Conservation (phyloP, 352 stramenopile species). For the Globisporangium radiosum region DNA sequence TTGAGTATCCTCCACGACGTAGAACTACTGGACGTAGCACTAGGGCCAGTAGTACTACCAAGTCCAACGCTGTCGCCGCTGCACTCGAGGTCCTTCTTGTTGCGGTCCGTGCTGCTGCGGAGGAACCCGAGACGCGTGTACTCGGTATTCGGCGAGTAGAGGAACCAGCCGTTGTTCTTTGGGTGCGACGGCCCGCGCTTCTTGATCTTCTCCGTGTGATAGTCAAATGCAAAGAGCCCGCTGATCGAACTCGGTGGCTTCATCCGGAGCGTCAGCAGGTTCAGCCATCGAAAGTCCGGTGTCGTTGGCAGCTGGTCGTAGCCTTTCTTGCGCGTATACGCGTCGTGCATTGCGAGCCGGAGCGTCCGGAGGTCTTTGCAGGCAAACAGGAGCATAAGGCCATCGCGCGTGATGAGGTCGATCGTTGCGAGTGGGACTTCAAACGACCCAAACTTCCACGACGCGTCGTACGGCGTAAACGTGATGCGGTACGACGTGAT, state of each 20-base stretch:
- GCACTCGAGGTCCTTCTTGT: slow-evolving; percentile 16
- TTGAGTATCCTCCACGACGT: slow-evolving; percentile 74
- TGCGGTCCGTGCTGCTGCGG: slow-evolving; percentile 12
- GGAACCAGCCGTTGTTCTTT: slow-evolving; percentile 75
- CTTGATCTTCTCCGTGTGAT: slow-evolving; percentile 62
- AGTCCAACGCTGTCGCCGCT: background rate
- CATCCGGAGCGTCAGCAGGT: slow-evolving; percentile 41
- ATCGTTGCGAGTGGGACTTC: slow-evolving; percentile 75
- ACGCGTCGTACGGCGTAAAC: slow-evolving; percentile 81
- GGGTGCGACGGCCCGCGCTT: slow-evolving; percentile 22
- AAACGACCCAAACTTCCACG: slow-evolving; percentile 82
- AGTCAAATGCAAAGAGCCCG: slow-evolving; percentile 78
- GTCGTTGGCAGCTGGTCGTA: slow-evolving; percentile 74
- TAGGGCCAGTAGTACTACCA: no score
- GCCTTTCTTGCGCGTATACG: slow-evolving; percentile 75
- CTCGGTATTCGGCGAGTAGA: slow-evolving; percentile 77
- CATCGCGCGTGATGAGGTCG: slow-evolving; percentile 69
- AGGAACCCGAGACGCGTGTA: slow-evolving; percentile 83
- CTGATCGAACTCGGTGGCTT: slow-evolving; percentile 72
- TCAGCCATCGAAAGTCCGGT: slow-evolving; percentile 49
- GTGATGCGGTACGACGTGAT: slow-evolving; percentile 82
- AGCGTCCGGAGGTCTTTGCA: slow-evolving; percentile 69
- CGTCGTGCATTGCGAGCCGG: slow-evolving; percentile 50
- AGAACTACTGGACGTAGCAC: no score
- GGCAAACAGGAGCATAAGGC: slow-evolving; percentile 72